phyloP scores from a whole-genome alignment of 805 yeast genomes.

The Wickerhamiella sorbophila region DNA sequence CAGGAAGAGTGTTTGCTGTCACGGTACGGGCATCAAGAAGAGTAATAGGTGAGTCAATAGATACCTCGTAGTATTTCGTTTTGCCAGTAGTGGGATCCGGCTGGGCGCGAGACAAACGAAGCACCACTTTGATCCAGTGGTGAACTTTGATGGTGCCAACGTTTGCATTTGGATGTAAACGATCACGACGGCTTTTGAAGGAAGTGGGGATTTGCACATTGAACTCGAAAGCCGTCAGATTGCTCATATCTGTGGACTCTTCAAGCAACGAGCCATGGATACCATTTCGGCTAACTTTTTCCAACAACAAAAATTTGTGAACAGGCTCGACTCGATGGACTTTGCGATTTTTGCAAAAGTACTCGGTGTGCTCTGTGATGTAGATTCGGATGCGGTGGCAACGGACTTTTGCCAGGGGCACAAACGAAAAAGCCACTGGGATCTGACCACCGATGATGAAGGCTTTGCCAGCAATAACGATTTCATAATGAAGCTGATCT shows the following conservation, averaged over 20 bases:
- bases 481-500: slow-evolving; percentile 76
- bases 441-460: slow-evolving; percentile 69
- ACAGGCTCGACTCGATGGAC: slow-evolving; percentile 90
- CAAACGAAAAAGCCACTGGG: slow-evolving; percentile 71
- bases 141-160: slow-evolving; percentile 68
- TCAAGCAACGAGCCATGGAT: slow-evolving; percentile 19
- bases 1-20: slow-evolving; percentile 26
- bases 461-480: slow-evolving; percentile 78
- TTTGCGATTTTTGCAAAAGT: slow-evolving; percentile 69
- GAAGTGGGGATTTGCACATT: slow-evolving; percentile 71
- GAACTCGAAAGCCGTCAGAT: slow-evolving; percentile 63
- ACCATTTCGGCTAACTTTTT: slow-evolving; percentile 34
- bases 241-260: slow-evolving; percentile 13
- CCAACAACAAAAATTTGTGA: slow-evolving; percentile 63
- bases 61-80: slow-evolving; percentile 84
- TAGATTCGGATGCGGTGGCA: slow-evolving; percentile 77
- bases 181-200: slow-evolving; percentile 38
- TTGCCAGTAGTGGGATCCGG: slow-evolving; percentile 31
- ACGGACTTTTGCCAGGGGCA: slow-evolving; percentile 77
- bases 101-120: slow-evolving; percentile 60
- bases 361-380: slow-evolving; percentile 79
- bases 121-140: slow-evolving; percentile 89
- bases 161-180: slow-evolving; percentile 74
- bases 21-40: slow-evolving; percentile 49
- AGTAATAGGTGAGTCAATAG: slow-evolving; percentile 89